Base-by-base conservation (phyloP, 257 asterid genomes). In the Salvia rosmarinus region DNA sequence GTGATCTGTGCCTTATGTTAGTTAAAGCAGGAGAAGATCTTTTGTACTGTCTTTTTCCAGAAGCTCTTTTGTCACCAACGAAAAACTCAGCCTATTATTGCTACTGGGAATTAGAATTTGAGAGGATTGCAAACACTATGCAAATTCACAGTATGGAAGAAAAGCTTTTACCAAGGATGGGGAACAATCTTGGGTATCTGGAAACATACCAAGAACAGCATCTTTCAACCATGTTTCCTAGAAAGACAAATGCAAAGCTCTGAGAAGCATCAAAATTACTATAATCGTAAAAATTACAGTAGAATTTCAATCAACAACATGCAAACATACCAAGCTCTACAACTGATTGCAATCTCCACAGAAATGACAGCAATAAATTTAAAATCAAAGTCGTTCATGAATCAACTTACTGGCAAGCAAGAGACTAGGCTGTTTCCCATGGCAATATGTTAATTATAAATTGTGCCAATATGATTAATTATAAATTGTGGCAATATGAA, bases 201-300 rank as follows among this genome's bases (percentile, higher is more conserved):
- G 86, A 78, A 95, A 95, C 86, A 87, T 75, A 77, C 88, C 76
- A 67, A 95, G 97, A 67, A 85, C 97, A 67, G 87, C 76, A 80
- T 89, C 95, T 82, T 86, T 88, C 83, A 95, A 80, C 99, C 99
- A 95, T 62, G 83, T 80, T 77, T 95, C 98, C 98, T 91, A 76
- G 67, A 79, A 70, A 81, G 52, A 52, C 47, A 75, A 61, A 74
- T 44, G 68, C 71, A 74, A 59, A 70, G 81, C 55, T 39, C 25
- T 40, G 52, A 63, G 63, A 75, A 52, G 54, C 54, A 52, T 46
- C 25, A 57, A 47, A 51, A 17, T 17, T 57, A 65, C 20, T 46
- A 59, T 43, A 59, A 65, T 63, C 25, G 17, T 63, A 67, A 35
- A 58, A 57, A 12, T 44, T 37, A 10, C 51, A 42, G 49, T 10